Base-by-base conservation (phyloP, 306 rosid genomes). In the Trifolium pratense region DNA sequence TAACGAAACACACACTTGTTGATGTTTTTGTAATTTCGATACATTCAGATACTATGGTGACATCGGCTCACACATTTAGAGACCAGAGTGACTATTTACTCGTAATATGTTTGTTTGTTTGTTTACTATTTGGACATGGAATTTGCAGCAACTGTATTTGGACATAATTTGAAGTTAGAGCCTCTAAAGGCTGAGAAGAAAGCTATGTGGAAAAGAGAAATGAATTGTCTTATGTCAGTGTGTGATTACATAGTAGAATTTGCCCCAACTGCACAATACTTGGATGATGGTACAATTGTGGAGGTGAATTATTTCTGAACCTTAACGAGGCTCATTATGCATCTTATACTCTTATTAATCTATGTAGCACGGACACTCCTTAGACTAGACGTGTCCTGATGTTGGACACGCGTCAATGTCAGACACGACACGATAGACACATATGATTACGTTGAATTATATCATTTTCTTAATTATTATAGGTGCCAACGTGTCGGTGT, bases 201-300 rank as follows among this genome's bases (percentile, higher is more conserved):
- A 77, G 93, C 90, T 17, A 79, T 90, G 92, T 95, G 99, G 99
- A 95, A 82, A 81, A 90, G 97, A 79, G 99, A 95, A 84, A 91
- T 88, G 97, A 78, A 73, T 55, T 95, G 99, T 58, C 92, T 95
- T 56, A 66, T 95, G 70, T 95, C 97, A 1, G 93, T 95, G 21
- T 95, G 99, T 81, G 99, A 91, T 73, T 82, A 86, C 89, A 91
- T 95, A n/a, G 93, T 95, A 61, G 99, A 91, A 59, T 86, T 95
- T 60, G 82, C 89, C 55, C 94, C 97, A 77, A 78, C 84, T 52
- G 81, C 88, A 73, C 96, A 86, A 64, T 70, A 79, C 78, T 69
- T 91, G 40, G 82, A 84, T 42, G 91, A 89, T 68, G 99, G 97
- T 23, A 82, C 88, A 43, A 65, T 85, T 64, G 72, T 91, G 61